Evolutionary conservation across 208 protist genomes (phyloP).

Genomic region (Acanthamoeba healyi): DNA sequence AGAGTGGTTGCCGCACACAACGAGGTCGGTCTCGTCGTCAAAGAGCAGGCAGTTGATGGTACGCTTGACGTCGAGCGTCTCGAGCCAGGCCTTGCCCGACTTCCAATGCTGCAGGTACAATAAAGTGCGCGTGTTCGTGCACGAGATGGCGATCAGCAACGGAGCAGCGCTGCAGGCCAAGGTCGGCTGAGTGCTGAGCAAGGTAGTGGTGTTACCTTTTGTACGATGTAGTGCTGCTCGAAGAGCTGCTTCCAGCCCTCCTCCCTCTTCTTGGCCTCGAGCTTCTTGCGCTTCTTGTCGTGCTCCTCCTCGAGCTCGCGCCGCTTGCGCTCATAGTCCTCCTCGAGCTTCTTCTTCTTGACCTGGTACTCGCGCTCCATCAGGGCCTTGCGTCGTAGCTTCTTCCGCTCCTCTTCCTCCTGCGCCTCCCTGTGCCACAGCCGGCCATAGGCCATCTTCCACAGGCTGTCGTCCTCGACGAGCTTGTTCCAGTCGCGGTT

Average conservation of each 20-base stretch:
- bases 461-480: constrained; percentile 61
- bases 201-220: neutral
- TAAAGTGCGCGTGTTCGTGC: neutral
- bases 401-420: constrained; percentile 46
- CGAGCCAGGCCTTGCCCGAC: constrained; percentile 40
- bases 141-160: too few species aligned
- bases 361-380: constrained; percentile 32
- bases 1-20: constrained; percentile 58
- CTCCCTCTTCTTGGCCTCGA: constrained; percentile 57
- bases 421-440: constrained; percentile 36
- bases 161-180: too few species aligned
- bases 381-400: neutral
- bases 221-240: constrained; percentile 52
- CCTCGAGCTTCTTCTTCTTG: constrained; percentile 65
- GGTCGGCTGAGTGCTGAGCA: too few species aligned
- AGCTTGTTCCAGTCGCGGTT: constrained; percentile 54
- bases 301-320: constrained; percentile 62
- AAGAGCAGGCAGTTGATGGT: constrained; percentile 63
- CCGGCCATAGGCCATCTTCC: constrained; percentile 51
- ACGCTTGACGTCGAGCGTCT: constrained; percentile 41
- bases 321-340: constrained; percentile 68
- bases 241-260: constrained; percentile 64
- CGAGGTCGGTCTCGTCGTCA: constrained; percentile 53
- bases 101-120: constrained; percentile 54
- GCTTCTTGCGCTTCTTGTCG: constrained; percentile 65